Evolutionary conservation across 2,329 filamentous ascomycete genomes (phyloP).

Genomic region (Apiospora sp.): DNA sequence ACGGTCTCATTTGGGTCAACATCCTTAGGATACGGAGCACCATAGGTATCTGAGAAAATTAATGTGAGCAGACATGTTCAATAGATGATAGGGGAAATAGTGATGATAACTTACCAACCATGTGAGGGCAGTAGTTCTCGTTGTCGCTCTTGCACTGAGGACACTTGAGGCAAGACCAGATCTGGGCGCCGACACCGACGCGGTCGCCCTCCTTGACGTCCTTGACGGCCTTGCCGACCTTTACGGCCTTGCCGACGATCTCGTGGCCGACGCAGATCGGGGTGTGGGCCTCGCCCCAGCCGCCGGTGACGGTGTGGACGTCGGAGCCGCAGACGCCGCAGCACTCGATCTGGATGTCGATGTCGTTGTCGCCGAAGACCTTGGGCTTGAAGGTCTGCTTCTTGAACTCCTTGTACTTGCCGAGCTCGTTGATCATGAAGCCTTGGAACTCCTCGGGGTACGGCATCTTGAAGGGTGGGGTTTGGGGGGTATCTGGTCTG

Average conservation of each 20-base stretch:
- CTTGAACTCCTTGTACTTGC: conserved; percentile 41
- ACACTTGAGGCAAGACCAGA: conserved; percentile 43
- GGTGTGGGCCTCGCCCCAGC: conserved; percentile 42
- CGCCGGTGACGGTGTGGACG: conserved; percentile 49
- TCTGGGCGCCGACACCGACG: conserved; percentile 70
- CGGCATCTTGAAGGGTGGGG: conserved; percentile 35
- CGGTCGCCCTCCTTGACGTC: conserved; percentile 68
- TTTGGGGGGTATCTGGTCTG: neutral
- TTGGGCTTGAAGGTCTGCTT: conserved; percentile 44
- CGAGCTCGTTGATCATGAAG: conserved; percentile 42
- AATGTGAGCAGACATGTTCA: too few relatives aligned
- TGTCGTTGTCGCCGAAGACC: conserved; percentile 59
- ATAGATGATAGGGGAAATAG: too few relatives aligned
- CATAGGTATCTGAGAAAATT: conserved; percentile 60
- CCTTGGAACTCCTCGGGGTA: conserved; percentile 43
- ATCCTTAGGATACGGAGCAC: conserved; percentile 64
- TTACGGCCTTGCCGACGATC: conserved; percentile 61
- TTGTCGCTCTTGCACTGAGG: conserved; percentile 51
- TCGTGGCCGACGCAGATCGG: conserved; percentile 67
- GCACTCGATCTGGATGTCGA: conserved; percentile 73
- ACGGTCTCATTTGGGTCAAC: conserved; percentile 61
- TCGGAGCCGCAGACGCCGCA: conserved; percentile 67
- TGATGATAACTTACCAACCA: conserved; percentile 45
- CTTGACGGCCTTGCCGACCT: conserved; percentile 48
- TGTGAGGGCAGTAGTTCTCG: conserved; percentile 58